These are phyloP conservation scores for Mortierella sp. DNA, from an alignment of 371 early-diverging fungal species.

Conservation along the genomic window DNA sequence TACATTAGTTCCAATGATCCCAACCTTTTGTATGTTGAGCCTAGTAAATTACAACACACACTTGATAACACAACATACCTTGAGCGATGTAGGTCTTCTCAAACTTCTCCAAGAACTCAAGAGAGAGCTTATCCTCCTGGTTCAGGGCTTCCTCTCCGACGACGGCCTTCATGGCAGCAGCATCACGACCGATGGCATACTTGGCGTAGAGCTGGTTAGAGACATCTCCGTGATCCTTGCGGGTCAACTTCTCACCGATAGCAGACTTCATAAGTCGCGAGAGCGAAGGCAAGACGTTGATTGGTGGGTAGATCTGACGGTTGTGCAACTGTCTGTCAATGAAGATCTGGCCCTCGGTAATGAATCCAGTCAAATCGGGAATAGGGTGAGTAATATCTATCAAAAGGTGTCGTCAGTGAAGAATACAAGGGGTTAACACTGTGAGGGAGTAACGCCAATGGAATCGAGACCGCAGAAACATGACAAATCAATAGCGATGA, in stretches of 20 bases:
- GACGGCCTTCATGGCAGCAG: conserved; percentile 99
- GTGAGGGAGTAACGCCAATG: not conserved
- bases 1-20: not conserved
- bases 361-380: conserved; percentile 99
- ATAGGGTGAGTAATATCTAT: conserved; percentile 99
- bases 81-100: conserved; percentile 99
- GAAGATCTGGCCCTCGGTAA: conserved; percentile 99
- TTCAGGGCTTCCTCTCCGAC: conserved; percentile 99
- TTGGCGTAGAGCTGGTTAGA: conserved; percentile 99
- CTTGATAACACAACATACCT: conserved; percentile 63
- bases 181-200: conserved; percentile 99
- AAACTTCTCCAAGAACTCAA: conserved; percentile 99
- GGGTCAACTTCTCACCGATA: conserved; percentile 99
- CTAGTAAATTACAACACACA: not conserved
- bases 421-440: not conserved
- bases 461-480: not conserved
- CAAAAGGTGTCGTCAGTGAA: not conserved
- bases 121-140: conserved; percentile 98
- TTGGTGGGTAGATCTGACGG: conserved; percentile 99
- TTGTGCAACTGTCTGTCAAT: conserved; percentile 99
- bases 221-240: conserved; percentile 99
- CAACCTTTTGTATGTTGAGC: not conserved
- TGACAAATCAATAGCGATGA: not conserved
- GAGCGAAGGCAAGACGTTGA: conserved; percentile 99
- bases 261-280: conserved; percentile 99